Conservation (phyloP, 2,329 filamentous ascomycete species). For the Fusarium ambrosium region DNA sequence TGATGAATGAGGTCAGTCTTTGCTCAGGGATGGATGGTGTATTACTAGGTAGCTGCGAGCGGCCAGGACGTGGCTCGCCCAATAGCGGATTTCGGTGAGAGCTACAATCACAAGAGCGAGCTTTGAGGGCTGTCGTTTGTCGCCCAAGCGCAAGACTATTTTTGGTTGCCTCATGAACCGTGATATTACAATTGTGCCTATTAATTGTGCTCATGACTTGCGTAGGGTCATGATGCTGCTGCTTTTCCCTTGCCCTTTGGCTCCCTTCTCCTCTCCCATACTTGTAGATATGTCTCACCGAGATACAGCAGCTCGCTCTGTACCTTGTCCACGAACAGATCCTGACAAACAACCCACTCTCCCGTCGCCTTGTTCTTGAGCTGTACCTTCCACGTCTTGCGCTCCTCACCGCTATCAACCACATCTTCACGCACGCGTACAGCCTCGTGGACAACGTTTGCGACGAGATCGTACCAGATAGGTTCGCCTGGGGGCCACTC, state of each 20-base stretch:
- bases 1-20: conserved; percentile 2
- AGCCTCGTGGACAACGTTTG: conserved; percentile 92
- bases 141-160: conserved; percentile 9
- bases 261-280: conserved; percentile 88
- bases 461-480: conserved; percentile 94
- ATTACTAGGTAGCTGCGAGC: conserved; percentile 38
- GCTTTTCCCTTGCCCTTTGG: conserved; percentile 54
- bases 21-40: conserved; percentile 26
- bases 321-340: conserved; percentile 91
- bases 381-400: conserved; percentile 95
- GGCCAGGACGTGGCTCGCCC: conserved; percentile 26
- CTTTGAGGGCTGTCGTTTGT: conserved; percentile 31
- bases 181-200: conserved; percentile 34
- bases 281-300: conserved; percentile 94
- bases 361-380: conserved; percentile 83
- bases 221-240: conserved; percentile 27
- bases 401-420: conserved; percentile 88
- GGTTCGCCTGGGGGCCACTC: conserved; percentile 81
- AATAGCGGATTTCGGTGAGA: conserved; percentile 36
- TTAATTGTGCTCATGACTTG: conserved; percentile 14
- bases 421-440: conserved; percentile 85
- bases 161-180: conserved; percentile 4
- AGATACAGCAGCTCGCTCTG: conserved; percentile 91
- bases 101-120: conserved; percentile 38
- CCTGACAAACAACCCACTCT: conserved; percentile 94